Evolutionary conservation across 306 rosid species (phyloP).

Genomic region (cucumber (Cucumis sativus)): Cucumber_9930_V3 NC_026660.2:9130001-9130500

Average conservation of each 20-base stretch:
- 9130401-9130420: conserved; percentile 75
- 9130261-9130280: conserved; percentile 48
- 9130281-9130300: conserved; percentile 67
- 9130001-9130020: conserved; percentile 76
- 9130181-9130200: conserved; percentile 80
- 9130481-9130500: conserved; percentile 96
- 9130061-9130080: conserved; percentile 86
- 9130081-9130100: conserved; percentile 68
- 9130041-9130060: conserved; percentile 75
- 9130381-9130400: conserved; percentile 83
- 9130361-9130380: conserved; percentile 85
- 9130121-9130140: conserved; percentile 73
- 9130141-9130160: conserved; percentile 83
- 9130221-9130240: conserved; percentile 89
- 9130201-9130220: conserved; percentile 86
- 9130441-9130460: conserved; percentile 75
- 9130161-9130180: conserved; percentile 66
- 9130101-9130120: conserved; percentile 74
- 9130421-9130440: conserved; percentile 66
- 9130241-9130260: conserved; percentile 72
- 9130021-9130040: conserved; percentile 84
- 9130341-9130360: conserved; percentile 82
- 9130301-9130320: conserved; percentile 67
- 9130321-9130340: conserved; percentile 85
- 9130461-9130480: conserved; percentile 88